Conservation (phyloP, 2,329 filamentous ascomycete species). For the Colletotrichum cuscutae region DNA sequence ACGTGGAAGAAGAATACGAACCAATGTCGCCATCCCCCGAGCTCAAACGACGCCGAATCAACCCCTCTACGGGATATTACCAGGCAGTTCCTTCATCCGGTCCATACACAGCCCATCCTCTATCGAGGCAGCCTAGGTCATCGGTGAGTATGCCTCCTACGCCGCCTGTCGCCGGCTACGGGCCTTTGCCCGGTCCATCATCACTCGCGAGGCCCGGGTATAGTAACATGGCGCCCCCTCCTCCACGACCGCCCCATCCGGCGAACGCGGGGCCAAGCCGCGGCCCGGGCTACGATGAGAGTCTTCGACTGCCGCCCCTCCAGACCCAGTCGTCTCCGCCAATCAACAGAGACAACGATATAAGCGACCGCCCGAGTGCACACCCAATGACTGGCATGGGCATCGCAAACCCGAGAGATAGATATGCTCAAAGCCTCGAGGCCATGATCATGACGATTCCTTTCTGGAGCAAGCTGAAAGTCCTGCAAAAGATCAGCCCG, state of each 20-base stretch:
- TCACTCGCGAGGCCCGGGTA: conserved; percentile 26
- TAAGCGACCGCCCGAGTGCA: conserved; percentile 26
- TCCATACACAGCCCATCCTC: conserved; percentile 26
- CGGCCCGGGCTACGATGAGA: conserved; percentile 58
- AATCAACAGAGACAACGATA: conserved; percentile 24
- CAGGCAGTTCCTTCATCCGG: conserved; percentile 39
- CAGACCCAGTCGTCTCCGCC: conserved; percentile 53
- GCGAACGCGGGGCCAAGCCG: conserved; percentile 44
- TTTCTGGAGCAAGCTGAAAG: conserved; percentile 79
- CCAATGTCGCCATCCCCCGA: conserved; percentile 61
- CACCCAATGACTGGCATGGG: conserved; percentile 42
- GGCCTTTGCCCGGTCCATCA: conserved; percentile 40
- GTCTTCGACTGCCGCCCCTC: conserved; percentile 63
- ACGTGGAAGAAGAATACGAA: conserved; percentile 50
- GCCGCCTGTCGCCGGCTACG: conserved; percentile 40
- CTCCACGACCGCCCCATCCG: conserved; percentile 58
- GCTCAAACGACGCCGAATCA: conserved; percentile 71
- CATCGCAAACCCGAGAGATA: conserved; percentile 39
- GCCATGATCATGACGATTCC: conserved; percentile 81
- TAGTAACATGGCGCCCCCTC: conserved; percentile 65
- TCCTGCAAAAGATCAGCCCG: conserved; percentile 80
- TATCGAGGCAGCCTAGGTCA: conserved; percentile 25
- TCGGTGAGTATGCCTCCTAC: conserved; percentile 39
- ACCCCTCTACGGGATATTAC: conserved; percentile 52
- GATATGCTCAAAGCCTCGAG: conserved; percentile 62